phyloP scores from a whole-genome alignment of 257 asterid species.

The Phtheirospermum japonicum region DNA sequence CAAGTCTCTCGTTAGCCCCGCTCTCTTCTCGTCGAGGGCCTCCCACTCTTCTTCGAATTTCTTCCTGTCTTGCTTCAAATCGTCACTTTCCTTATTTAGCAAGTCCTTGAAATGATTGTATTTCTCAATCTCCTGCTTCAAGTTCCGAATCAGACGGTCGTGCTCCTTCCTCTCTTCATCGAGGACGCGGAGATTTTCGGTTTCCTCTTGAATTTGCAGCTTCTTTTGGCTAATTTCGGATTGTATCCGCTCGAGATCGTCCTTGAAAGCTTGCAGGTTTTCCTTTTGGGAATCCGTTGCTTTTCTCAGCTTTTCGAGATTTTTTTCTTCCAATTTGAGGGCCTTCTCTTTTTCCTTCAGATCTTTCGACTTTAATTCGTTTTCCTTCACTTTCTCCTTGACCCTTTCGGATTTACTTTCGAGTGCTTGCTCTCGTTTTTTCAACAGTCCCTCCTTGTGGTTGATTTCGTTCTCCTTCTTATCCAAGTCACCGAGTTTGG shows the following conservation, averaged over 20 bases:
- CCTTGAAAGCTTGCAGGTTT: constrained; percentile 41
- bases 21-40: constrained; percentile 67
- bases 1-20: constrained; percentile 40
- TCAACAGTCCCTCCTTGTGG: constrained; percentile 69
- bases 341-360: constrained; percentile 68
- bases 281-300: constrained; percentile 52
- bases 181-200: constrained; percentile 46
- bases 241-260: constrained; percentile 55
- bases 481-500: constrained; percentile 43
- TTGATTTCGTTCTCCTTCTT: constrained; percentile 51
- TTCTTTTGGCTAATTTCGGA: constrained; percentile 54
- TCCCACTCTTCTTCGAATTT: constrained; percentile 90
- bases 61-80: constrained; percentile 58
- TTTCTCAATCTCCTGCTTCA: constrained; percentile 71
- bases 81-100: constrained; percentile 59
- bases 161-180: constrained; percentile 60
- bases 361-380: constrained; percentile 49
- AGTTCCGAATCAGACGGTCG: constrained; percentile 45
- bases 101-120: constrained; percentile 45
- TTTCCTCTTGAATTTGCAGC: constrained; percentile 45
- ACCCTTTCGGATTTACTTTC: constrained; percentile 60
- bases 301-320: constrained; percentile 40
- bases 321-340: constrained; percentile 51
- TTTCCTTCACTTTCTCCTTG: constrained; percentile 73
- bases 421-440: constrained; percentile 54